Evolutionary conservation across 208 protist genomes (phyloP).

Genomic region (Trypanosoma lewisi): DNA sequence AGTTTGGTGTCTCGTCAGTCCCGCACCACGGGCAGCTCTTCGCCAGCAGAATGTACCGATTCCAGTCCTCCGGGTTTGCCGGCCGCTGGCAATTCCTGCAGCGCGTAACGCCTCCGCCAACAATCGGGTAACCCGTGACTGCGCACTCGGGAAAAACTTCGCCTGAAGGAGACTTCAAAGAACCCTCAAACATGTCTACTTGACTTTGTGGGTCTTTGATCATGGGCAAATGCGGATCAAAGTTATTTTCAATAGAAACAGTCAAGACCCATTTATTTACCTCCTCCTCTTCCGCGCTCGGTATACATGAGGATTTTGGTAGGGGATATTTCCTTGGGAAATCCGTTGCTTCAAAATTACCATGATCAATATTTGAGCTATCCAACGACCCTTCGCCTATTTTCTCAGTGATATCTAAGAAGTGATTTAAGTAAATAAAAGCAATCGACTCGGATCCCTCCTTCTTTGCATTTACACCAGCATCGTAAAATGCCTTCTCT

Average conservation of each 20-base stretch:
- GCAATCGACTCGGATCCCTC: constrained; percentile 66
- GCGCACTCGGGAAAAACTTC: constrained; percentile 81
- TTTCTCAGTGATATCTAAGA: constrained; percentile 93
- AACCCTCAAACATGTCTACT: constrained; percentile 80
- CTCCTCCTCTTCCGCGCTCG: constrained; percentile 58
- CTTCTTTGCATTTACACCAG: constrained; percentile 88
- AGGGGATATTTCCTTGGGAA: constrained; percentile 87
- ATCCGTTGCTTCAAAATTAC: constrained; percentile 88
- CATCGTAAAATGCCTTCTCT: constrained; percentile 97
- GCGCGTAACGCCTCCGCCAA: constrained; percentile 57
- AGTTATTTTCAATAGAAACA: constrained; percentile 81
- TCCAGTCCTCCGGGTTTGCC: constrained; percentile 92
- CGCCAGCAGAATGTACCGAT: constrained; percentile 70
- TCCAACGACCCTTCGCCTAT: constrained; percentile 90
- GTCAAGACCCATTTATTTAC: constrained; percentile 92
- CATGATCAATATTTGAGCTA: constrained; percentile 82
- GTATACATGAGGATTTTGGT: constrained; percentile 49
- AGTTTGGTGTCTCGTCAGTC: constrained; percentile 50
- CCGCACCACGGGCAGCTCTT: constrained; percentile 92
- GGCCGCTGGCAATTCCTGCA: constrained; percentile 76
- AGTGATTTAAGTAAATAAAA: constrained; percentile 96
- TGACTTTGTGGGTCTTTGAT: constrained; percentile 62
- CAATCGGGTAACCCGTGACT: constrained; percentile 88
- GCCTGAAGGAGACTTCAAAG: constrained; percentile 68
- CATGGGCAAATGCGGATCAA: constrained; percentile 54